Evolutionary conservation across 2,329 filamentous ascomycete genomes (phyloP), one percentile per base, ranked within the genome.

Genomic region (Rhynchosporium secalis): DNA sequence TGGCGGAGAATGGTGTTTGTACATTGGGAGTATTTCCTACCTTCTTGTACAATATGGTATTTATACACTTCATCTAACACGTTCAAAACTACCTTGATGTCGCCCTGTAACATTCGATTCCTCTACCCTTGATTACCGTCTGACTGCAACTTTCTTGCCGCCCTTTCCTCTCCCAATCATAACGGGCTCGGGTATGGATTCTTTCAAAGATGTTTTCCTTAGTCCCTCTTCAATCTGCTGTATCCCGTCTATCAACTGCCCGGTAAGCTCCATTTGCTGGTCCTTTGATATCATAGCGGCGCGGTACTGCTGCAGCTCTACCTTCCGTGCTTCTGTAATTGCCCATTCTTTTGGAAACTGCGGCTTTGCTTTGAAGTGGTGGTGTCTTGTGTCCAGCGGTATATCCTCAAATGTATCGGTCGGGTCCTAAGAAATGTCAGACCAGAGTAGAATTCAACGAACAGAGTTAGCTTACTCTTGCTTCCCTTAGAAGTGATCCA

Each of bases 321-420:
- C 74, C 72, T 81, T 83, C 66, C 91, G 83, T 77, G 90, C 81
- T 52, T 84, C 78, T 1, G 89, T 93, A 81, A 99, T 78, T 63
- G 83, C 84, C 95, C 95, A 99, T 69, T 87, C 85, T 69, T 86
- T 82, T 2, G 95, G 95, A 76, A 97, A 98, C 67, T 80, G 82
- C 60, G 85, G 81, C 73, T 84, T 85, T 47, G 75, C 75, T 79
- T 89, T 90, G 65, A 83, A 81, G 72, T 84, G 87, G 79, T 94
- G 87, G 76, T 98, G 94, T 70, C 95, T 84, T 64, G 91, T 88
- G 73, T 99, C 93, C 55, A 98, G 83, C 2, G 95, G 94, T 36
- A 99, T 78, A 74, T 99, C 95, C 68, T 87, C 87, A 72, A 98
- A 97, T 10, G 84, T 90, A 69, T 99, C 94, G 43, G 79, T 84